phyloP scores from a whole-genome alignment of 352 stramenopile species.

The Phytophthora pinifolia region DNA sequence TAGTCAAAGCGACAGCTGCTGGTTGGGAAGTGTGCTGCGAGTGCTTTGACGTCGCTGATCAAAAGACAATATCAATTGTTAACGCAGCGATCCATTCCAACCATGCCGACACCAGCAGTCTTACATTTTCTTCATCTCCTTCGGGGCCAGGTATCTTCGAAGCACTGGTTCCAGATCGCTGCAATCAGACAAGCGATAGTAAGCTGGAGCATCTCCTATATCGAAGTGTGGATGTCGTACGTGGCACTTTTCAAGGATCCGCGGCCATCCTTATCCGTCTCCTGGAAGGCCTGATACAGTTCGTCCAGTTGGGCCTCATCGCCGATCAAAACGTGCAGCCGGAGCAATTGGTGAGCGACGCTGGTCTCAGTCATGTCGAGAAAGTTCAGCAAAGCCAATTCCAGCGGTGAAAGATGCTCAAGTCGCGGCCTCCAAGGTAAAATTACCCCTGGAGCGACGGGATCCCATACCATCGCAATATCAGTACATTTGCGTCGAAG shows the following conservation, averaged over 20 bases:
- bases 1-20: slow-evolving; percentile 26
- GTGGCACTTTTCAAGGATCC: slow-evolving; percentile 16
- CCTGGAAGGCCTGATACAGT: slow-evolving; percentile 24
- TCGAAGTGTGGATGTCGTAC: slow-evolving; percentile 1
- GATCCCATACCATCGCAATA: too few relatives aligned
- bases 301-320: slow-evolving; percentile 55
- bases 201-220: background rate
- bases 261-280: slow-evolving; percentile 3
- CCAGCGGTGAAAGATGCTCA: background rate
- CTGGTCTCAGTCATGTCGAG: slow-evolving; percentile 3
- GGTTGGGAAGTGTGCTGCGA: slow-evolving; percentile 9
- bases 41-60: slow-evolving; percentile 12
- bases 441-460: too few relatives aligned
- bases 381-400: background rate
- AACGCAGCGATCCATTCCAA: background rate
- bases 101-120: background rate
- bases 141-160: slow-evolving; percentile 6
- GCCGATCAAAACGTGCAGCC: slow-evolving; percentile 25
- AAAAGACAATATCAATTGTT: background rate
- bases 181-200: background rate
- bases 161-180: slow-evolving; percentile 19
- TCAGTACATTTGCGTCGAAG: too few relatives aligned
- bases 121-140: slow-evolving; percentile 24
- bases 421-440: too few relatives aligned
- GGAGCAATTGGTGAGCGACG: slow-evolving; percentile 19